Evolutionary conservation across 2,329 filamentous ascomycete genomes (phyloP).

Genomic region (Hirsutella minnesotensis): DNA sequence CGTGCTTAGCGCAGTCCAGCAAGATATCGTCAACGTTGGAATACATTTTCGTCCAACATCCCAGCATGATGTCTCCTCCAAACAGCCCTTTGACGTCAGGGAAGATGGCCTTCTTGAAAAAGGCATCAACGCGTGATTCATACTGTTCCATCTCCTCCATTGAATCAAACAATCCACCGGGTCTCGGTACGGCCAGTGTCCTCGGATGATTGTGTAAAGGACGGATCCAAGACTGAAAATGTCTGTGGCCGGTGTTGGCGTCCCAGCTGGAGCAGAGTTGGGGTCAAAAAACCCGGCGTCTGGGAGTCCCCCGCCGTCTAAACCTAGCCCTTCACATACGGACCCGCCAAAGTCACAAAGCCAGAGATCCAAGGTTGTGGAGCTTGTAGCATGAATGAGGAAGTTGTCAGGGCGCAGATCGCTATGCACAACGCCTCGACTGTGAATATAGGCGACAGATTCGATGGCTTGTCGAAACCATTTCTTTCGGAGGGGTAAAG

Average conservation of each 20-base stretch:
- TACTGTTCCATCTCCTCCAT: constrained; percentile 1
- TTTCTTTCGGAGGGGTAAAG: not conserved
- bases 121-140: not conserved
- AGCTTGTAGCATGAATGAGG: not conserved
- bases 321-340: not conserved
- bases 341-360: constrained; percentile 1
- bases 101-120: not conserved
- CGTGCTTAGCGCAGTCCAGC: too few relatives aligned
- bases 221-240: constrained; percentile 1
- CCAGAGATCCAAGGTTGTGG: not conserved
- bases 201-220: not conserved
- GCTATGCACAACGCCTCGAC: constrained; percentile 1
- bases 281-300: constrained; percentile 1
- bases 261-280: not conserved
- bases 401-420: constrained; percentile 1
- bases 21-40: not conserved
- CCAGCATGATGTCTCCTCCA: constrained; percentile 4
- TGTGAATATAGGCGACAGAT: not conserved
- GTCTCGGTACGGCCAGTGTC: constrained; percentile 1
- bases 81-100: constrained; percentile 1
- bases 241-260: not conserved
- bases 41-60: constrained; percentile 4
- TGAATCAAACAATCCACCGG: not conserved
- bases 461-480: not conserved
- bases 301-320: not conserved